Base-by-base conservation (phyloP, 1,139 yeast genomes). In the Lodderomyces jiufengensis region DNA sequence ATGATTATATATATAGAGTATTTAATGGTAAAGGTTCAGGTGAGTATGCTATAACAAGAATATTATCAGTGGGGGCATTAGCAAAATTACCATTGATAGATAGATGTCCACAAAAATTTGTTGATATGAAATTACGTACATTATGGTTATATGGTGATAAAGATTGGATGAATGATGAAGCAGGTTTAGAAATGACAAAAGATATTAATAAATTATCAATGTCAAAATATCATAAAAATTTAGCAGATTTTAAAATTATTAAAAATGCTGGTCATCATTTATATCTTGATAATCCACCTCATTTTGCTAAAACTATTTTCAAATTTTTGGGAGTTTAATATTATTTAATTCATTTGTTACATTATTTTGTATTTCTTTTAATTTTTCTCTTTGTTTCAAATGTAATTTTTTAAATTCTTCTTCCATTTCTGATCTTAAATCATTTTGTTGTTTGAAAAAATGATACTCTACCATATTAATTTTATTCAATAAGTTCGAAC, bases 261-360 rank as follows among this genome's bases (percentile, higher is more conserved):
- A 54, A 66, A 2, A 62, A 73, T 34, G 78, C 90, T 1, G 92
- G 95, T 1, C 95, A 86, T 53, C 92, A 86, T 56, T 57, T 86
- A 38, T 84, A 84, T 49, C 60, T 86, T 42, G 95, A 86, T 54
- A 85, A 86, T 45, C 80, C 83, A 5, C 48, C 46, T 5, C 53
- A 44, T 10, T 59, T 59, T 37, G 59, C 61, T 13, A 44, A 49
- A 9, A 58, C 63, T 29, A 63, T 82, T 3, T 50, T 70, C 30
- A 55, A 64, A 7, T 80, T 77, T 45, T 32, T 42, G 27, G 41
- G 37, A 6, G 32, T 14, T 27, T 34, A 28, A 27, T 24, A 24
- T 45, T 42, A 26, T 44, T 29, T 20, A 46, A 36, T 34, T 45
- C 45, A 14, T 31, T 36, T 13, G 27, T 33, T 11, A 38, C 31